A percentile compares a stretch with the other conserved stretches of the same genome.
These are phyloP conservation scores for Hydnum rufescens DNA, from an alignment of 768 basidiomycete genomes.

Conservation along the genomic window DNA sequence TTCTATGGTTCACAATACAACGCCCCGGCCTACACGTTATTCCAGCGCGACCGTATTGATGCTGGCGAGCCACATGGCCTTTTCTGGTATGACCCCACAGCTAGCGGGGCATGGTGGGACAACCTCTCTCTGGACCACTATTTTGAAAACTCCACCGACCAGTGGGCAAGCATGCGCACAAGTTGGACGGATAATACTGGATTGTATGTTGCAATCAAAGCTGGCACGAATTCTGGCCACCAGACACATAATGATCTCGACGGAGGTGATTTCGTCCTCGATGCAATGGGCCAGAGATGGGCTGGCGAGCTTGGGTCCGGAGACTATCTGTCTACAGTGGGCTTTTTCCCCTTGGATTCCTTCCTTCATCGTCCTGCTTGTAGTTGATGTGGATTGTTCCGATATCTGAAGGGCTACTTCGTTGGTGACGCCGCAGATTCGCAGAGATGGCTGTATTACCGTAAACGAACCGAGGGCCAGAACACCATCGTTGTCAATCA, in stretches of 20 bases:
- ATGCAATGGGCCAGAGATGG: conserved; percentile 85
- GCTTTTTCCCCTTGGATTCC: background rate
- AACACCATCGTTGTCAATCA: conserved; percentile 70
- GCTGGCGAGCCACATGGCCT: conserved; percentile 65
- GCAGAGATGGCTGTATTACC: conserved; percentile 77
- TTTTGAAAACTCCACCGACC: conserved; percentile 51
- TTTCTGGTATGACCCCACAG: conserved; percentile 82
- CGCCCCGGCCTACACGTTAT: conserved; percentile 56
- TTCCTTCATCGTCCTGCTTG: background rate
- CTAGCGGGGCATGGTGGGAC: conserved; percentile 83
- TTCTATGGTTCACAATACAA: conserved; percentile 54
- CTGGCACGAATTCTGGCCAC: conserved; percentile 57
- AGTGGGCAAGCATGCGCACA: conserved; percentile 83
- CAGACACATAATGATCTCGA: conserved; percentile 95
- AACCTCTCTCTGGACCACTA: conserved; percentile 59
- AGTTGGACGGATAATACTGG: conserved; percentile 81
- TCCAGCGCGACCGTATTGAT: conserved; percentile 79
- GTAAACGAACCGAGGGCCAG: conserved; percentile 94
- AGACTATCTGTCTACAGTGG: conserved; percentile 43
- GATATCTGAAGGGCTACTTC: conserved; percentile 54
- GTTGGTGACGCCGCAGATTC: conserved; percentile 44
- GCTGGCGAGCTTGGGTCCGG: conserved; percentile 85
- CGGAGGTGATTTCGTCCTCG: conserved; percentile 84
- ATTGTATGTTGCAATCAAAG: conserved; percentile 75
- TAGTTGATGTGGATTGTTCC: background rate